phyloP scores from a whole-genome alignment of 495 filamentous ascomycete genomes.

The Aspergillus baeticus region DNA sequence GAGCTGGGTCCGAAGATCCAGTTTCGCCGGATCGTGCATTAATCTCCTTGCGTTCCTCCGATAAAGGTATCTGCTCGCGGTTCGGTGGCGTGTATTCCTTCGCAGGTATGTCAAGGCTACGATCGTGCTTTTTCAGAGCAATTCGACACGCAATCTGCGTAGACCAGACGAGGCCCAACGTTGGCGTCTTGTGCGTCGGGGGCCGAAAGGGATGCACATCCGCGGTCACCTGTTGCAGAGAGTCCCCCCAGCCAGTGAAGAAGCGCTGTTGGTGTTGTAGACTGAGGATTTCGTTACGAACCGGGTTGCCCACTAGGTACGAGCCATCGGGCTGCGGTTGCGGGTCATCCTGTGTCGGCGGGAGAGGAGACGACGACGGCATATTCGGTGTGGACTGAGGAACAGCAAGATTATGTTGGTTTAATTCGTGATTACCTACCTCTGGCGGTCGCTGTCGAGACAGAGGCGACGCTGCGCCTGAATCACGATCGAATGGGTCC shows the following conservation, averaged over 20 bases:
- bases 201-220: conserved; percentile 9
- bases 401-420: conserved; percentile 17
- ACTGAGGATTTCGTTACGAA: conserved; percentile 52
- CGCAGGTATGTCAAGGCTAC: background rate
- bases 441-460: conserved; percentile 19
- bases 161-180: conserved; percentile 84
- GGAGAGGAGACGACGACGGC: conserved; percentile 31
- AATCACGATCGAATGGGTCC: conserved; percentile 18
- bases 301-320: conserved; percentile 38
- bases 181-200: conserved; percentile 69
- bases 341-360: conserved; percentile 33
- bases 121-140: conserved; percentile 64
- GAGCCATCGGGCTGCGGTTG: conserved; percentile 34
- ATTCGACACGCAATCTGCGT: conserved; percentile 82
- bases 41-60: no score
- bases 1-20: background rate
- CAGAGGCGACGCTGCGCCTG: conserved; percentile 21
- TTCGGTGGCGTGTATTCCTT: background rate
- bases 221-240: conserved; percentile 12
- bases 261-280: conserved; percentile 88
- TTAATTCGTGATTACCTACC: conserved; percentile 13
- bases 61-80: background rate
- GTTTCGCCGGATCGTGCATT: background rate
- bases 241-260: conserved; percentile 92
- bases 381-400: conserved; percentile 30